Base-by-base conservation (phyloP, 179 eudicot species). In the Spergularia azorica region DNA sequence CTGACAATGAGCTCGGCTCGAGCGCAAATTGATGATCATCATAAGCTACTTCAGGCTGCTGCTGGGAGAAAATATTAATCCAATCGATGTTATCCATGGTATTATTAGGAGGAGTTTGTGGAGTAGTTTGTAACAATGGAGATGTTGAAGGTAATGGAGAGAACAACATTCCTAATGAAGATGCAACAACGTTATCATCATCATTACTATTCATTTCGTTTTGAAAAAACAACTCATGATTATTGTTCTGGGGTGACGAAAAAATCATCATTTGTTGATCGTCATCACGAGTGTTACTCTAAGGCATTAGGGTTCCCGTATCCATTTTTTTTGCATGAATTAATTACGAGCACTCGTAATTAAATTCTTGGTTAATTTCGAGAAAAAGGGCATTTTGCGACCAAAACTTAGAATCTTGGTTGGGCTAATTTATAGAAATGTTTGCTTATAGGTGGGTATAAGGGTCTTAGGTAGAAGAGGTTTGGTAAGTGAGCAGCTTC, bases 71-170 rank as follows among this genome's bases (percentile, higher is more conserved):
- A 46, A 90, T 79, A 75, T 77, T 80, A n/a, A 70, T 76, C 97
- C 95, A 89, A 74, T 89, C 93, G 13, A 90, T 79, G 72, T 86
- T 89, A 61, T 75, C 79, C 71, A 83, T 65, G 8, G 48, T 71
- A 6, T 4, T 43, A 0, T 9, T 7, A 26, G 56, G 39, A 3
- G 74, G 80, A 63, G 65, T 64, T 74, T 74, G 81, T 36, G 79
- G 78, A 8, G 61, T 43, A 56, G 57, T 26, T 60, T 39, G 65
- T n/a, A 20, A 51, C 9, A 73, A 43, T 63, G 51, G 59, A 50
- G 74, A 12, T 68, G 57, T 46, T 17, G 41, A 4, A 16, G 54
- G 58, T 21, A 70, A 62, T 70, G 82, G 70, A 17, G 75, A 58
- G 46, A 38, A 75, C 32, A 70, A 39, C 38, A 67, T 60, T 32